phyloP scores from a whole-genome alignment of 2,329 filamentous ascomycete species.

The Xylariaceae sp. region DNA sequence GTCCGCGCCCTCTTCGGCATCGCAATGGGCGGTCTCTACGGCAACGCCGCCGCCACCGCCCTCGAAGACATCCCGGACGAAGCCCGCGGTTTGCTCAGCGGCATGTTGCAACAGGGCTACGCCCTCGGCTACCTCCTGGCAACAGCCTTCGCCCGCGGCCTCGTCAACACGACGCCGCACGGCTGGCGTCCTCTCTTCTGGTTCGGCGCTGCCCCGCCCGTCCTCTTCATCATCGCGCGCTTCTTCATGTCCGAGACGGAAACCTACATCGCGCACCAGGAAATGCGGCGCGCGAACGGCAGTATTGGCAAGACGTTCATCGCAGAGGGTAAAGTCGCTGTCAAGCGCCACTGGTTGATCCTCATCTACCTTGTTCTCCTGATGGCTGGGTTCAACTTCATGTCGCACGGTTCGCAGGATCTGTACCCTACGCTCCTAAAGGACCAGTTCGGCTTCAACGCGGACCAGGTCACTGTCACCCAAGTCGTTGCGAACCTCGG shows the following conservation, averaged over 20 bases:
- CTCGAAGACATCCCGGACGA: constrained; percentile 67
- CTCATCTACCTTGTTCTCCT: constrained; percentile 76
- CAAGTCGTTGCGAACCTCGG: constrained; percentile 69
- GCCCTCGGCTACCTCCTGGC: constrained; percentile 60
- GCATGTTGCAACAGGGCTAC: constrained; percentile 71
- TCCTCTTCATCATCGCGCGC: constrained; percentile 75
- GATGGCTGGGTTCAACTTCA: constrained; percentile 91
- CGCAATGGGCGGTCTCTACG: constrained; percentile 77
- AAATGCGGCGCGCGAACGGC: constrained; percentile 50
- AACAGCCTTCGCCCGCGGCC: constrained; percentile 55
- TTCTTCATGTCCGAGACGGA: constrained; percentile 74
- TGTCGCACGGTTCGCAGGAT: constrained; percentile 71
- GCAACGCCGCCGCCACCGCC: constrained; percentile 73
- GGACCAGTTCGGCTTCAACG: constrained; percentile 49
- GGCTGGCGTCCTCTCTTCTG: constrained; percentile 83
- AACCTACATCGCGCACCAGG: constrained; percentile 62
- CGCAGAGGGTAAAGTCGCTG: constrained; percentile 69
- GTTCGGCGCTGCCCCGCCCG: constrained; percentile 78
- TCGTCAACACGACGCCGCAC: constrained; percentile 71
- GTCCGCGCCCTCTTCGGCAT: constrained; percentile 71
- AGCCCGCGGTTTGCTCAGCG: constrained; percentile 67
- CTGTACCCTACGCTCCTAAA: constrained; percentile 56
- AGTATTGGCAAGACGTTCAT: constrained; percentile 64
- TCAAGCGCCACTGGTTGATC: constrained; percentile 75
- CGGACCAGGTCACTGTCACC: constrained; percentile 59